Evolutionary conservation across 768 basidiomycete species (phyloP).

Genomic region (Ramaria rubella): DNA sequence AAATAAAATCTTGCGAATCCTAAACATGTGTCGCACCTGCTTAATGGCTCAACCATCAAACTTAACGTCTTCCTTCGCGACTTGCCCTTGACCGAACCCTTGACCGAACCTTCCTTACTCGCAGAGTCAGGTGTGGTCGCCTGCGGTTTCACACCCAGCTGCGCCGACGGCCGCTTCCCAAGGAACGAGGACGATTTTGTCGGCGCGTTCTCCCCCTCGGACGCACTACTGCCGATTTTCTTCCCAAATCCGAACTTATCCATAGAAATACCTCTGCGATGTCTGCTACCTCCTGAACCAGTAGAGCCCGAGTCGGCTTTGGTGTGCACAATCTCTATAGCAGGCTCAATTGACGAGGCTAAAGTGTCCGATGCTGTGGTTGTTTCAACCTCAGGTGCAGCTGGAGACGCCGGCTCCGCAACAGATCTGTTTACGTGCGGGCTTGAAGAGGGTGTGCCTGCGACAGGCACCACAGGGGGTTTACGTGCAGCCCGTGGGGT

Average conservation of each 20-base stretch:
- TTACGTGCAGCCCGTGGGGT: neutral
- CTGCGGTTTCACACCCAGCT: neutral
- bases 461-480: neutral
- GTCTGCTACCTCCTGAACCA: conserved; percentile 41
- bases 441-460: neutral
- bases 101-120: conserved; percentile 10
- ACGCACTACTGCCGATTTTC: conserved; percentile 46
- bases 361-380: neutral
- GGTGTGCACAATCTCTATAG: conserved; percentile 22
- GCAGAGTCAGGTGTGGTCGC: neutral
- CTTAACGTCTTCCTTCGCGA: conserved; percentile 63
- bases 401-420: neutral
- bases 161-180: conserved; percentile 5
- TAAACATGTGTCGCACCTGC: conserved; percentile 27
- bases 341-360: neutral
- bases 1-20: neutral
- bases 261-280: conserved; percentile 64
- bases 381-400: neutral
- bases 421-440: neutral
- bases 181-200: neutral
- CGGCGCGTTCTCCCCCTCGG: conserved; percentile 6
- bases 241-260: conserved; percentile 77
- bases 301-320: conserved; percentile 26
- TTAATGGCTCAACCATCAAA: conserved; percentile 78
- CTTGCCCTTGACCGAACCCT: conserved; percentile 37